Percentiles rank a stretch among this genome's conserved stretches.
Conservation (phyloP, 129 eudicot species). For the Kitagawia praeruptora region DNA sequence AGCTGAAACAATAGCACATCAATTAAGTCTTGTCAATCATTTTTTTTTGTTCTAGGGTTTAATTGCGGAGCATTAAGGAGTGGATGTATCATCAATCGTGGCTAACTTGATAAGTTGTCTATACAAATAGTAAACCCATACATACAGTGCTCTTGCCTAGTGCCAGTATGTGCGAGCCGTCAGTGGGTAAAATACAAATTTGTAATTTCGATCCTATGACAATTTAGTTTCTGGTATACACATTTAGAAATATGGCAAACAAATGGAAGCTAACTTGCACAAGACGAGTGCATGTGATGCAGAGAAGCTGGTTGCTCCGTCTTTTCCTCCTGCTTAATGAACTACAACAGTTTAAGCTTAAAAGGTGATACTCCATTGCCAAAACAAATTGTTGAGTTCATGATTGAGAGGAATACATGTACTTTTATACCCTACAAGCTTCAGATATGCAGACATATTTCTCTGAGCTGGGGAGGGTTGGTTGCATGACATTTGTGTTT, state of each 20-base stretch:
- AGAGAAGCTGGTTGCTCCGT: not conserved
- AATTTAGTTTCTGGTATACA: slow-evolving; percentile 1
- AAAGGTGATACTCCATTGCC: not conserved
- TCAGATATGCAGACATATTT: not conserved
- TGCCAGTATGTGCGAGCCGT: not conserved
- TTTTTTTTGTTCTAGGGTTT: slow-evolving; percentile 2
- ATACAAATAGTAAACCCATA: slow-evolving; percentile 6
- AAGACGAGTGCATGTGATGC: not conserved
- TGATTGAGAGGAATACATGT: not conserved
- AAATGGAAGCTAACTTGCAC: not conserved
- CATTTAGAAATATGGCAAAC: not conserved
- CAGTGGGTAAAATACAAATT: not conserved
- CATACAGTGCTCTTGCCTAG: not conserved
- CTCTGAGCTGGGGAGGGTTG: not conserved
- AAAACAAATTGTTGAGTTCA: not conserved
- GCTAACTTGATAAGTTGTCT: not conserved
- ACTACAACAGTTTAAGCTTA: not conserved
- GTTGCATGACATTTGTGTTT: not conserved
- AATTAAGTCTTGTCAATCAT: not conserved
- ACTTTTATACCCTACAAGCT: not conserved
- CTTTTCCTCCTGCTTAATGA: not conserved
- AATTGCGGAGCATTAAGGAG: slow-evolving; percentile 2
- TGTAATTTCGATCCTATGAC: not conserved
- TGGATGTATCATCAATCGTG: not conserved
- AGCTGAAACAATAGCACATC: not conserved